Evolutionary conservation across 108 stramenopile species (phyloP), one percentile per base, ranked within the genome.

Genomic region (Seminavis robusta): DNA sequence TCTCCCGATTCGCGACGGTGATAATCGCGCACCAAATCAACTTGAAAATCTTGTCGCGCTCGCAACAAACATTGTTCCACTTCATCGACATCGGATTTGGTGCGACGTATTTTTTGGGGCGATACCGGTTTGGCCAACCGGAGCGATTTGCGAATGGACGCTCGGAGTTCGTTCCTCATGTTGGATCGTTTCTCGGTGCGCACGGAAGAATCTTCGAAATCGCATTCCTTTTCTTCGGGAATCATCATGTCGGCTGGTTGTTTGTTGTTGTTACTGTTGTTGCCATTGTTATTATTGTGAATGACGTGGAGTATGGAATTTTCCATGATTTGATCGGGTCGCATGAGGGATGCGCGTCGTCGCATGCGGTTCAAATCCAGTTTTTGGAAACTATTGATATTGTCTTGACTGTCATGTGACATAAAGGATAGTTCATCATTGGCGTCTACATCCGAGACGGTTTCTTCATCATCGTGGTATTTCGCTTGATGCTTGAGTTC

Each of bases 401-500:
- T 42, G 4, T 63, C 38, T 34, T 4, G 2, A 23, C 3, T 15
- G 38, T 33, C 16, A 13, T 8, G 33, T 52, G 27, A 7, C 11
- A n/a, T n/a, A 17, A 36, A 40, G 32, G 4, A 25, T 13, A n/a
- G n/a, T n/a, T 43, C 51, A 1, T 27, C 21, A 11, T 25, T 34
- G 4, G 33, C 33, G 9, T 59, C 63, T 16, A 31, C 66, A 28
- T 80, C 79, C 46, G 61, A 62, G 8, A 81, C 42, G 0, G 79
- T 80, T 51, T 54, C 56, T 54, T 76, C 82, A 54, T 83, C 82
- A 41, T 88, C 81, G 20, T 79, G 64, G 48, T 81, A 83, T 58
- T 83, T 83, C 17, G 76, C 64, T 45, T 90, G 88, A 59, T 75
- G 71, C 24, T 73, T 69, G 24, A 78, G 51, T 60, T 90, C 84